These are phyloP conservation scores for Fusarium anthophilum DNA, from an alignment of 2,329 filamentous ascomycete genomes.

Conservation along the genomic window DNA sequence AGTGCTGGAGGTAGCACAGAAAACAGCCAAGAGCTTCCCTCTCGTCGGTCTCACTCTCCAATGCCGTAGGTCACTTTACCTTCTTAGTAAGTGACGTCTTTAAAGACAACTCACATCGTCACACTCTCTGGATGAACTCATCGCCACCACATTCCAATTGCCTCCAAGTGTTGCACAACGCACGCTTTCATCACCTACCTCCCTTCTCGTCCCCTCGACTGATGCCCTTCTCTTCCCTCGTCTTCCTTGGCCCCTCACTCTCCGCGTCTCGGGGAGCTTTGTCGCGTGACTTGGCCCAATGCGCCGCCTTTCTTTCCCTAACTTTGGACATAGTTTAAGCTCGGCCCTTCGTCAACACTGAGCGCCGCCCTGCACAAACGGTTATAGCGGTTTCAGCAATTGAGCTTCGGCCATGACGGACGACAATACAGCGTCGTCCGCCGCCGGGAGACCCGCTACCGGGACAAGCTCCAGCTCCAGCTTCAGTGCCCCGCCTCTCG, in stretches of 20 bases:
- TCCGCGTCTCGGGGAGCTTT: neutral
- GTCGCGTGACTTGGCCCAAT: constrained; percentile 32
- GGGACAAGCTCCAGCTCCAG: constrained; percentile 38
- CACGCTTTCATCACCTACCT: constrained; percentile 7
- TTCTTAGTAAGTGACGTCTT: constrained; percentile 29
- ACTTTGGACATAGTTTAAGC: neutral
- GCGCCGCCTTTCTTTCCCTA: constrained; percentile 3
- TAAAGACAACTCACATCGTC: constrained; percentile 8
- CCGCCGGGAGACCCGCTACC: constrained; percentile 43
- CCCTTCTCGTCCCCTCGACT: neutral
- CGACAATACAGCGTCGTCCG: constrained; percentile 26
- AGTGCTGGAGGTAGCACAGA: neutral
- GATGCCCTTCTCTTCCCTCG: neutral
- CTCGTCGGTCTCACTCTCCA: neutral
- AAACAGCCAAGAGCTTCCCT: constrained; percentile 6
- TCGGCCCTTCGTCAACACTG: neutral
- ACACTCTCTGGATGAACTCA: constrained; percentile 7
- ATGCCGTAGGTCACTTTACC: neutral
- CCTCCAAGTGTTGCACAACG: constrained; percentile 24
- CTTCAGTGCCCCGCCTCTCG: constrained; percentile 40
- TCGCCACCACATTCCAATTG: constrained; percentile 34
- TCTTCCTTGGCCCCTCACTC: constrained; percentile 6
- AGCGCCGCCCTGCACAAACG: neutral
- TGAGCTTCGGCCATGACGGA: constrained; percentile 26
- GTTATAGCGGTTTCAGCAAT: constrained; percentile 3